A percentile compares a stretch with the other conserved stretches of the same genome.
Evolutionary conservation across 2,329 filamentous ascomycete species (phyloP).

Genomic region (Graphilbum ipis-grandicollis): DNA sequence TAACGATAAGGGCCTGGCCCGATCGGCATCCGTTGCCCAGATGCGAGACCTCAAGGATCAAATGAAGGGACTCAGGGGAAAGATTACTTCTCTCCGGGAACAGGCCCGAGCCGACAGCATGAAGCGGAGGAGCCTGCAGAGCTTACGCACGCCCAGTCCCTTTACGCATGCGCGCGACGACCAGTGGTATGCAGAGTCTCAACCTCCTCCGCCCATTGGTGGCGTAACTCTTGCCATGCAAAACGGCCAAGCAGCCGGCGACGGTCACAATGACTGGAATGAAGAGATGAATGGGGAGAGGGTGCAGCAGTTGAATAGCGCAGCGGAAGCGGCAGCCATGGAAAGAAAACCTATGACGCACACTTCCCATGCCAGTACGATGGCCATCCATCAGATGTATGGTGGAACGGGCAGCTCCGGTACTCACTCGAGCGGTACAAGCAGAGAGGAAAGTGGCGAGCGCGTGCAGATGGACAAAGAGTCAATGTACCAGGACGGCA

Average conservation of each 20-base stretch:
- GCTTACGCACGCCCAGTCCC: conserved; percentile 57
- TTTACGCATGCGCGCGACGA: conserved; percentile 53
- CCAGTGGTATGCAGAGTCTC: conserved; percentile 28
- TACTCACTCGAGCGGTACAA: too few relatives aligned
- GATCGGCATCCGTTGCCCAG: conserved; percentile 56
- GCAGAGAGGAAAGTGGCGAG: too few relatives aligned
- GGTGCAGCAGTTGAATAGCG: too few relatives aligned
- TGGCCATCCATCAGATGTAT: too few relatives aligned
- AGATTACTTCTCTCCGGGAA: conserved; percentile 64
- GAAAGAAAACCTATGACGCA: background rate
- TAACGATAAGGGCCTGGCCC: conserved; percentile 27
- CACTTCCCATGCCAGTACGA: too few relatives aligned
- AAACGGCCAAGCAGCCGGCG: background rate
- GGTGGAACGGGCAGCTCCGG: conserved; percentile 1
- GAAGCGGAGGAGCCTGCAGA: conserved; percentile 60
- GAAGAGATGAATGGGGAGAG: conserved; percentile 13
- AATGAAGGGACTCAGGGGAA: conserved; percentile 70
- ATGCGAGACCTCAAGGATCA: conserved; percentile 63
- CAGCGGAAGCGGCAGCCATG: background rate
- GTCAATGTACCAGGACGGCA: conserved; percentile 5
- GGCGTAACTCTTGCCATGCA: too few relatives aligned
- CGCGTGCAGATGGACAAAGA: conserved; percentile 12
- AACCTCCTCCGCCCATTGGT: too few relatives aligned
- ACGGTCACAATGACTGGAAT: conserved; percentile 14
- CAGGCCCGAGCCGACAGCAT: conserved; percentile 65